Conservation (phyloP, 257 asterid genomes). For the Rehmannia glutinosa region DNA sequence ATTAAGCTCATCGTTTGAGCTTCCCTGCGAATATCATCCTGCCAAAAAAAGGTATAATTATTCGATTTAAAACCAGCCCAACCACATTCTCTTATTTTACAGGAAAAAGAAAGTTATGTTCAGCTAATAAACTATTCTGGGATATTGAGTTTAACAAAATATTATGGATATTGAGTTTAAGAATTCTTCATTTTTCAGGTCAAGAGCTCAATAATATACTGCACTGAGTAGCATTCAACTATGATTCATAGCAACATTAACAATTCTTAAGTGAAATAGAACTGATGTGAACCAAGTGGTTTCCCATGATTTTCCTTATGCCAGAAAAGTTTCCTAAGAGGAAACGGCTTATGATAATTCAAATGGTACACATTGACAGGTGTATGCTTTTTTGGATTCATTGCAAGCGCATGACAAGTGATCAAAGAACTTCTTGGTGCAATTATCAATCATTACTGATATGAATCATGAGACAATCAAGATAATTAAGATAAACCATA, state of each 20-base stretch:
- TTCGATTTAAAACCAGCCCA: background rate
- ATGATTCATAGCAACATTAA: slow-evolving; percentile 5
- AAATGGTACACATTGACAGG: background rate
- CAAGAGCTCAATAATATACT: background rate
- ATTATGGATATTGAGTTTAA: background rate
- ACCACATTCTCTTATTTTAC: slow-evolving; percentile 2
- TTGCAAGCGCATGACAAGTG: background rate
- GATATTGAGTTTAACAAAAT: background rate
- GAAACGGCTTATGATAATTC: slow-evolving; percentile 3
- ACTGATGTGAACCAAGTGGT: background rate
- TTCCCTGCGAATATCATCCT: slow-evolving; percentile 98
- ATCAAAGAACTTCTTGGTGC: background rate
- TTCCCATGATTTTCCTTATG: slow-evolving; percentile 2
- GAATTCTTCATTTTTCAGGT: background rate
- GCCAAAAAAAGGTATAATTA: slow-evolving; percentile 19
- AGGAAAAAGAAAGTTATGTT: background rate
- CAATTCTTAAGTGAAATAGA: background rate
- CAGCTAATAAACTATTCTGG: background rate
- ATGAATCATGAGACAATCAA: slow-evolving; percentile 13
- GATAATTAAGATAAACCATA: background rate
- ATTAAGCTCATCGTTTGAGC: slow-evolving; percentile 96
- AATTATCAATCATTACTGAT: background rate
- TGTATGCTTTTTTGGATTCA: background rate
- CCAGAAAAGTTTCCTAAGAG: background rate
- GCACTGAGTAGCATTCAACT: background rate